These are phyloP conservation scores for Geosmithia putterillii DNA, from an alignment of 2,329 filamentous ascomycete genomes.

Conservation along the genomic window DNA sequence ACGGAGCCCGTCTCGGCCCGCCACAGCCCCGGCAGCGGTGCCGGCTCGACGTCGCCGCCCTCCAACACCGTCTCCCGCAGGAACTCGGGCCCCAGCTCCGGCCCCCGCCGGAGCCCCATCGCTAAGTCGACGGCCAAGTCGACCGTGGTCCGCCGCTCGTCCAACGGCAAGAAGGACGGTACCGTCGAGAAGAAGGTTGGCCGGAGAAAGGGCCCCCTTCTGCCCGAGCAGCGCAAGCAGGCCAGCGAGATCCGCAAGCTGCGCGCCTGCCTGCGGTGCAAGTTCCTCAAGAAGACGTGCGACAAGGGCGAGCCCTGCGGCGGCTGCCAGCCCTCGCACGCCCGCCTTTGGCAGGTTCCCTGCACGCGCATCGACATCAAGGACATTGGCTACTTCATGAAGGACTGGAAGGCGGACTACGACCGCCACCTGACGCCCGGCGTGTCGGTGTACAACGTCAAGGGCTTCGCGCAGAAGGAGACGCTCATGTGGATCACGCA, in stretches of 20 bases:
- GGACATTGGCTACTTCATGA: constrained; percentile 97
- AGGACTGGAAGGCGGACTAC: constrained; percentile 97
- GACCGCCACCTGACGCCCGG: constrained; percentile 79
- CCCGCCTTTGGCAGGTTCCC: constrained; percentile 91
- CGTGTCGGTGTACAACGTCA: constrained; percentile 90
- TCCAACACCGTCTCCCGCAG: constrained; percentile 50
- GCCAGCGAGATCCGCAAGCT: constrained; percentile 94
- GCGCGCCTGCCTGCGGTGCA: constrained; percentile 86
- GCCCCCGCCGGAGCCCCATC: constrained; percentile 63
- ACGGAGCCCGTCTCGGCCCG: constrained; percentile 40
- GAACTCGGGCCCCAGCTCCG: no score
- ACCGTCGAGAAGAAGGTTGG: constrained; percentile 83
- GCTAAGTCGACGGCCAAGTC: constrained; percentile 69
- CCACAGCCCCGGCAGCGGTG: constrained; percentile 47
- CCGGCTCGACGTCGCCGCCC: constrained; percentile 46
- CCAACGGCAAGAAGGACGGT: constrained; percentile 66
- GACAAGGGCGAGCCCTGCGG: constrained; percentile 95
- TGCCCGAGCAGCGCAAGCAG: constrained; percentile 90
- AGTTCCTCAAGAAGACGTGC: constrained; percentile 98
- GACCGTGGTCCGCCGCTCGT: constrained; percentile 62
- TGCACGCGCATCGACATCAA: constrained; percentile 98
- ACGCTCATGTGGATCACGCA: constrained; percentile 84
- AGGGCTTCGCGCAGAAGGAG: constrained; percentile 61
- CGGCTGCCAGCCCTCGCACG: constrained; percentile 90
- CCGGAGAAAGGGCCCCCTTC: constrained; percentile 75